Evolutionary conservation across 2,329 filamentous ascomycete species (phyloP).

Genomic region (Sarocladiaceae sp.): DNA sequence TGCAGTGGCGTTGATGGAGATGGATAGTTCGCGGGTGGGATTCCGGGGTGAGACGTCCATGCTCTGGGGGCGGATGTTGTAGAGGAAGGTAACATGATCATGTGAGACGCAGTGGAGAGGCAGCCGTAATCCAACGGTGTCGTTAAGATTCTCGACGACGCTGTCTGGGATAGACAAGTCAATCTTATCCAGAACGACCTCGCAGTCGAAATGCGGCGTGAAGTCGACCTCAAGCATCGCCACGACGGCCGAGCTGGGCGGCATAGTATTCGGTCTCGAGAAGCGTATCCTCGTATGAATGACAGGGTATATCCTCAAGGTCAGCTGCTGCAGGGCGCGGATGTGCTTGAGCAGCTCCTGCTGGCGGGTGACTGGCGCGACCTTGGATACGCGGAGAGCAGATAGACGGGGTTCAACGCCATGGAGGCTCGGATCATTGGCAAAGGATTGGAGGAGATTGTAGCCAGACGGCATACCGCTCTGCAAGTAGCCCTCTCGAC

Average conservation of each 20-base stretch:
- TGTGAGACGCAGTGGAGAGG: conserved; percentile 60
- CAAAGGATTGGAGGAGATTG: conserved; percentile 72
- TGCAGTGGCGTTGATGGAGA: conserved; percentile 55
- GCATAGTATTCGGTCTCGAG: conserved; percentile 53
- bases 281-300: conserved; percentile 69
- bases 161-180: conserved; percentile 51
- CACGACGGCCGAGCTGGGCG: conserved; percentile 55
- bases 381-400: conserved; percentile 66
- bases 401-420: conserved; percentile 62
- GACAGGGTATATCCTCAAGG: conserved; percentile 60
- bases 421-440: conserved; percentile 55
- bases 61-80: conserved; percentile 52
- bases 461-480: conserved; percentile 63
- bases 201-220: conserved; percentile 61
- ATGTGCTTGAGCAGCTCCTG: conserved; percentile 59
- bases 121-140: conserved; percentile 36
- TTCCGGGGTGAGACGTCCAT: conserved; percentile 38
- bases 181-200: conserved; percentile 56
- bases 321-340: conserved; percentile 54
- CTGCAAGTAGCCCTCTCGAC: conserved; percentile 54
- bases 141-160: conserved; percentile 51
- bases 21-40: conserved; percentile 46
- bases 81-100: conserved; percentile 71
- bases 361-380: conserved; percentile 59
- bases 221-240: conserved; percentile 70